Percentiles rank a stretch among this genome's conserved stretches.
Evolutionary conservation across 148 eudicot genomes (phyloP).

Genomic region (Vaccinium vitisidaea): DNA sequence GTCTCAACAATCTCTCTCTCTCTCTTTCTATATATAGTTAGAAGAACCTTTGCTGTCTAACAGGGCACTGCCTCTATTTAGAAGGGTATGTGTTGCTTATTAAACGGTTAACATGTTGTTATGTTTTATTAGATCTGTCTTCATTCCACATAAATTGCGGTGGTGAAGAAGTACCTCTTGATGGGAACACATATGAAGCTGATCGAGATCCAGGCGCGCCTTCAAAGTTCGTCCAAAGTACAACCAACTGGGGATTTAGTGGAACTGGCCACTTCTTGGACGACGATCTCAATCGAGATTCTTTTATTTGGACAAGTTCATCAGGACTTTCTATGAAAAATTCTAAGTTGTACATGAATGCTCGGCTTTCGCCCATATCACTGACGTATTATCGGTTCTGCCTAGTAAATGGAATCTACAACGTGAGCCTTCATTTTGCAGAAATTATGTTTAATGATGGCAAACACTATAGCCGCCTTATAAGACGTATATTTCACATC

Average conservation of each 20-base stretch:
- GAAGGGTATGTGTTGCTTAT: not conserved
- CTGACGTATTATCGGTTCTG: slow-evolving; percentile 38
- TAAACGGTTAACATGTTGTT: not conserved
- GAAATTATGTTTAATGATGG: slow-evolving; percentile 29
- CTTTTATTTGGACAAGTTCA: not conserved
- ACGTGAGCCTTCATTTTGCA: slow-evolving; percentile 35
- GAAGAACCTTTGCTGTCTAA: not conserved
- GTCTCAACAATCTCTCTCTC: too few relatives aligned
- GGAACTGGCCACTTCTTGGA: slow-evolving; percentile 43
- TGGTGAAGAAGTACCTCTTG: slow-evolving; percentile 9
- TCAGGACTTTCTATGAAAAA: slow-evolving; percentile 15
- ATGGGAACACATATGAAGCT: slow-evolving; percentile 17
- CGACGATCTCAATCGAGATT: not conserved
- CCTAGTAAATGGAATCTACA: slow-evolving; percentile 33
- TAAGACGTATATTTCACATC: slow-evolving; percentile 32
- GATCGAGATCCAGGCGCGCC: slow-evolving; percentile 16
- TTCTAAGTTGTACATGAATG: slow-evolving; percentile 22
- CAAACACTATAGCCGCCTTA: slow-evolving; percentile 27
- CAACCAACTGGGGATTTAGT: slow-evolving; percentile 29
- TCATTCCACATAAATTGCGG: slow-evolving; percentile 39
- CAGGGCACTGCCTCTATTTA: not conserved
- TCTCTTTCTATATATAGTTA: not conserved
- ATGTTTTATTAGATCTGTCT: not conserved
- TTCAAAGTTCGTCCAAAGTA: slow-evolving; percentile 14
- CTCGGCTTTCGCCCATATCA: slow-evolving; percentile 36